A percentile compares a stretch with the other conserved stretches of the same genome.
phyloP scores from a whole-genome alignment of 1,284 basidiomycete species.

The Trametes sp. region DNA sequence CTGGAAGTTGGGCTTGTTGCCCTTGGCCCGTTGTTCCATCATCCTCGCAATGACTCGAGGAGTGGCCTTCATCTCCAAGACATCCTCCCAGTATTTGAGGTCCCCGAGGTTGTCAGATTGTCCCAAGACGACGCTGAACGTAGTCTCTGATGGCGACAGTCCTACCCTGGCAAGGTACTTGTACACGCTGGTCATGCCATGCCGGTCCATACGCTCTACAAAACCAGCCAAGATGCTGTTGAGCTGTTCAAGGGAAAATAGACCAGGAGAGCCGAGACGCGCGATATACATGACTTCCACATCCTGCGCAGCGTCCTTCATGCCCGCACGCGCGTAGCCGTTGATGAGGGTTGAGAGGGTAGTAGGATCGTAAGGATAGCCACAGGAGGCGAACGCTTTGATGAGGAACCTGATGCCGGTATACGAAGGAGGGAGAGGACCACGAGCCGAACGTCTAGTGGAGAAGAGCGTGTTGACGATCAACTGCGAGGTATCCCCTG shows the following conservation, averaged over 20 bases:
- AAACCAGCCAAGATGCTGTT: slow-evolving; percentile 10
- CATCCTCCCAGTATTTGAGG: slow-evolving; percentile 51
- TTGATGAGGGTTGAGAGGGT: slow-evolving; percentile 11
- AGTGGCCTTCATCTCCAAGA: slow-evolving; percentile 49
- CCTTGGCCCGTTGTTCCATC: slow-evolving; percentile 39
- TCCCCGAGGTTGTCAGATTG: slow-evolving; percentile 48
- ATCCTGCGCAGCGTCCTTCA: slow-evolving; percentile 2
- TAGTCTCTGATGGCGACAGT: slow-evolving; percentile 44
- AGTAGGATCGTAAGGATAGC: slow-evolving; percentile 17
- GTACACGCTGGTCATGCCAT: slow-evolving; percentile 20
- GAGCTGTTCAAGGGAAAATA: slow-evolving; percentile 3
- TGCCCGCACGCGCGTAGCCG: slow-evolving; percentile 9
- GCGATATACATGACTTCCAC: slow-evolving; percentile 18
- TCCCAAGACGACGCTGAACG: slow-evolving; percentile 48
- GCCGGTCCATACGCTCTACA: slow-evolving; percentile 9
- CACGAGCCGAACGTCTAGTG: background rate
- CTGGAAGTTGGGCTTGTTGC: slow-evolving; percentile 38
- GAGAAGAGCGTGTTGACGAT: slow-evolving; percentile 28
- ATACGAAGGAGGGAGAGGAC: slow-evolving; percentile 14
- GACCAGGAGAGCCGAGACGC: background rate
- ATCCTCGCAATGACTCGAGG: slow-evolving; percentile 58
- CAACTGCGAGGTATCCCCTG: slow-evolving; percentile 19
- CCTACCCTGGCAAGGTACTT: slow-evolving; percentile 40
- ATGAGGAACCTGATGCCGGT: slow-evolving; percentile 26
- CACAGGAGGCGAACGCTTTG: slow-evolving; percentile 1